phyloP scores from a whole-genome alignment of 2,329 filamentous ascomycete species.

The Alternaria ventricosa region DNA sequence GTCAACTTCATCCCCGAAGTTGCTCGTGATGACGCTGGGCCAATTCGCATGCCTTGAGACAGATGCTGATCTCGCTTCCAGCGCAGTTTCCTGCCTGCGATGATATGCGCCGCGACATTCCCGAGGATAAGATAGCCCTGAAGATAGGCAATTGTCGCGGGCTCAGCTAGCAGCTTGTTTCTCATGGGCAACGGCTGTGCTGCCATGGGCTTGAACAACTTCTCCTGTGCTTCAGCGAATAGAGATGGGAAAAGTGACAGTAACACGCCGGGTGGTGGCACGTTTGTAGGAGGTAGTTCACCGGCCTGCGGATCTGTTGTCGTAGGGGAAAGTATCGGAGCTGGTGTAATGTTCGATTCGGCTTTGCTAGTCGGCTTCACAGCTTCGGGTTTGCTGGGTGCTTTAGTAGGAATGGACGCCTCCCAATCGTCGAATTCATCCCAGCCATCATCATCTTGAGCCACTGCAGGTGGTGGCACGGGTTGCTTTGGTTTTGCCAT shows the following conservation, averaged over 20 bases:
- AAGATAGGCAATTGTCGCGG: constrained; percentile 68
- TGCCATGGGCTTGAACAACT: constrained; percentile 70
- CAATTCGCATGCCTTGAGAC: constrained; percentile 86
- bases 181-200: constrained; percentile 65
- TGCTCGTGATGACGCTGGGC: constrained; percentile 71
- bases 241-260: constrained; percentile 77
- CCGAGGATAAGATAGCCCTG: constrained; percentile 68
- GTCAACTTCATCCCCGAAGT: constrained; percentile 88
- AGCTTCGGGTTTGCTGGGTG: constrained; percentile 4
- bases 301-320: constrained; percentile 31
- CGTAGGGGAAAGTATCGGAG: constrained; percentile 30
- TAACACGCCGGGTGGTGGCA: constrained; percentile 85
- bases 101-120: constrained; percentile 75
- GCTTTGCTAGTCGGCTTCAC: background rate
- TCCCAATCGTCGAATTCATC: constrained; percentile 56
- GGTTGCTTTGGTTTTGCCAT: constrained; percentile 11
- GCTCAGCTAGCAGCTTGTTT: constrained; percentile 68
- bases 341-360: constrained; percentile 3
- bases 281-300: constrained; percentile 74
- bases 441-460: constrained; percentile 49
- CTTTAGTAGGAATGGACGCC: constrained; percentile 35
- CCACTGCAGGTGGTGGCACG: background rate
- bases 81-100: constrained; percentile 82
- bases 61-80: constrained; percentile 91
- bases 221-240: constrained; percentile 68